Evolutionary conservation across 345 rosid genomes (phyloP).

Genomic region (Hypericum perforatum): DNA sequence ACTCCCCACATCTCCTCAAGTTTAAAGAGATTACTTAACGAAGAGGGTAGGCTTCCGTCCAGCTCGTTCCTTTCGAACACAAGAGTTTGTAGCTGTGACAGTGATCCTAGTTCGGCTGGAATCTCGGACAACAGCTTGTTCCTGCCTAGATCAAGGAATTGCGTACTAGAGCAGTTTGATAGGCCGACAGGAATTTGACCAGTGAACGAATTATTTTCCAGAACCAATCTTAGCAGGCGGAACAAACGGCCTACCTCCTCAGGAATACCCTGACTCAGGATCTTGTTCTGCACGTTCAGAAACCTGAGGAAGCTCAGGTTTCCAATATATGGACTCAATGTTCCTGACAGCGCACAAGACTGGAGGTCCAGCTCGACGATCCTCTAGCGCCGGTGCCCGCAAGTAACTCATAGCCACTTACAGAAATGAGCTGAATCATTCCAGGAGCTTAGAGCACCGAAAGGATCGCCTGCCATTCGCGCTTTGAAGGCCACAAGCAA

Average conservation of each 20-base stretch:
- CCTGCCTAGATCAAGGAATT: conserved; percentile 1
- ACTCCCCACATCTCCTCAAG: not conserved
- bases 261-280: not conserved
- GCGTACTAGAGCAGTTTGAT: not conserved
- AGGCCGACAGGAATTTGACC: conserved; percentile 12
- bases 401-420: conserved; percentile 3
- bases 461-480: too few relatives aligned
- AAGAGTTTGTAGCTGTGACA: conserved; percentile 12
- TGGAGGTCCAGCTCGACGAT: not conserved
- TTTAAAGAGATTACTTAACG: conserved; percentile 11
- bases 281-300: not conserved
- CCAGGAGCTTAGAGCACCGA: too few relatives aligned
- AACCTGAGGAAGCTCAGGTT: not conserved
- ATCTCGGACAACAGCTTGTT: conserved; percentile 12
- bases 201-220: not conserved
- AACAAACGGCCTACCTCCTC: not conserved
- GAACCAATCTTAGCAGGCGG: not conserved
- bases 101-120: conserved; percentile 11
- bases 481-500: too few relatives aligned
- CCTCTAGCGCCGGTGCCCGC: conserved; percentile 9
- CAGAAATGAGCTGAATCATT: too few relatives aligned
- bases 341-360: not conserved
- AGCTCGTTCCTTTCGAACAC: conserved; percentile 10
- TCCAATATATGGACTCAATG: not conserved
- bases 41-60: conserved; percentile 10